phyloP scores from a whole-genome alignment of 2,329 filamentous ascomycete species.

The Fusarium miscanthi region DNA sequence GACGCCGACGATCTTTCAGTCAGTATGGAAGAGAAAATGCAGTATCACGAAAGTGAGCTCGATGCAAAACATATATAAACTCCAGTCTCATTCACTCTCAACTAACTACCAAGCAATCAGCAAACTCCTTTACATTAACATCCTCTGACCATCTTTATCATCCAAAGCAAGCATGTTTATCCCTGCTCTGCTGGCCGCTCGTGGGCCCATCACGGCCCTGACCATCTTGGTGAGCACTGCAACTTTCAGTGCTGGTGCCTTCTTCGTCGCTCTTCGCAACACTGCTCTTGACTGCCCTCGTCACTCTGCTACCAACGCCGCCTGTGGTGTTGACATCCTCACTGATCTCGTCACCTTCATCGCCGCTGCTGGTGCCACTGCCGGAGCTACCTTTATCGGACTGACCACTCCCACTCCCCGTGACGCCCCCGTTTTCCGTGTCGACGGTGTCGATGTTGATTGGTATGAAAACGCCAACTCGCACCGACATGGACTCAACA shows the following conservation, averaged over 20 bases:
- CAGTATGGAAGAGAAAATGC: accelerated
- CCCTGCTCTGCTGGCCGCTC: background rate
- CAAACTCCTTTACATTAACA: background rate
- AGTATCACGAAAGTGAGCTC: accelerated
- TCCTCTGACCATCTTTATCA: background rate
- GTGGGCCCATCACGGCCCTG: background rate
- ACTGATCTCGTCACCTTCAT: background rate
- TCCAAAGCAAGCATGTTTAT: background rate
- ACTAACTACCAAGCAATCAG: accelerated
- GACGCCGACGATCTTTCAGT: accelerated
- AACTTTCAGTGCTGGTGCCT: background rate
- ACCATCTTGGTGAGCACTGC: background rate
- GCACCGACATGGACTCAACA: background rate
- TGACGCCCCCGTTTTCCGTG: background rate
- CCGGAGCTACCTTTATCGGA: background rate
- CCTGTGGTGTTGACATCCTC: background rate
- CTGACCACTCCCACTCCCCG: background rate
- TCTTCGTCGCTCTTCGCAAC: background rate
- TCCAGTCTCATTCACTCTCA: background rate
- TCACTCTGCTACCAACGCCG: background rate
- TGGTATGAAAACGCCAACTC: background rate
- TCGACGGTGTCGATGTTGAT: background rate
- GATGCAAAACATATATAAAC: background rate
- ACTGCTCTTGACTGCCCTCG: background rate
- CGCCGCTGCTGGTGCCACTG: background rate